These are phyloP conservation scores for Vickermania ingenoplastis DNA, from an alignment of 208 protist genomes.

Conservation along the genomic window DNA sequence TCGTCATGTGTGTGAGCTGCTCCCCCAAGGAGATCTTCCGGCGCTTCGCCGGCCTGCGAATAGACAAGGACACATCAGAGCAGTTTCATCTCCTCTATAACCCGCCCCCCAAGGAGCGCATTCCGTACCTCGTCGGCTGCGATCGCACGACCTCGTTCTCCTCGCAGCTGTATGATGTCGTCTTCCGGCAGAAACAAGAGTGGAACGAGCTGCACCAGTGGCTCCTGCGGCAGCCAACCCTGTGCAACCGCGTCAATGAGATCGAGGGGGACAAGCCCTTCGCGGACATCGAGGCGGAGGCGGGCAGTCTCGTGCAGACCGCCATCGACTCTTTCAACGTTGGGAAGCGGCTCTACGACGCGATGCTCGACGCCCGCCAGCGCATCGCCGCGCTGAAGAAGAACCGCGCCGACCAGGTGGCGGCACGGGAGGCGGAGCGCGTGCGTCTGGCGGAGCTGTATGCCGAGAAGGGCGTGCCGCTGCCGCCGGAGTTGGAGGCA, in stretches of 20 bases:
- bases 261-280: conserved; percentile 38
- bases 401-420: conserved; percentile 22
- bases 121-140: conserved; percentile 51
- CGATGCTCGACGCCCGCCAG: conserved; percentile 27
- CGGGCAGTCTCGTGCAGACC: conserved; percentile 17
- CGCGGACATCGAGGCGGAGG: conserved; percentile 19
- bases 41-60: conserved; percentile 71
- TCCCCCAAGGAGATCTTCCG: conserved; percentile 51
- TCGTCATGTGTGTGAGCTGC: conserved; percentile 61
- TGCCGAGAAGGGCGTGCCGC: conserved; percentile 51
- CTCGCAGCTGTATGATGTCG: conserved; percentile 52
- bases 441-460: conserved; percentile 49
- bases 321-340: conserved; percentile 20
- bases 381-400: conserved; percentile 25
- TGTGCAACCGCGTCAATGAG: conserved; percentile 36
- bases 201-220: conserved; percentile 47
- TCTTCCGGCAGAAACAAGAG: conserved; percentile 47
- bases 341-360: conserved; percentile 22
- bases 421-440: conserved; percentile 56
- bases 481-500: conserved; percentile 42
- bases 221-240: conserved; percentile 14
- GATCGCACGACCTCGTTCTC: conserved; percentile 53
- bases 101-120: conserved; percentile 56
- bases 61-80: conserved; percentile 63
- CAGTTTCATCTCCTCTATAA: conserved; percentile 77